Evolutionary conservation across 345 rosid genomes (phyloP).

Genomic region (Microthlaspi erraticum): DNA sequence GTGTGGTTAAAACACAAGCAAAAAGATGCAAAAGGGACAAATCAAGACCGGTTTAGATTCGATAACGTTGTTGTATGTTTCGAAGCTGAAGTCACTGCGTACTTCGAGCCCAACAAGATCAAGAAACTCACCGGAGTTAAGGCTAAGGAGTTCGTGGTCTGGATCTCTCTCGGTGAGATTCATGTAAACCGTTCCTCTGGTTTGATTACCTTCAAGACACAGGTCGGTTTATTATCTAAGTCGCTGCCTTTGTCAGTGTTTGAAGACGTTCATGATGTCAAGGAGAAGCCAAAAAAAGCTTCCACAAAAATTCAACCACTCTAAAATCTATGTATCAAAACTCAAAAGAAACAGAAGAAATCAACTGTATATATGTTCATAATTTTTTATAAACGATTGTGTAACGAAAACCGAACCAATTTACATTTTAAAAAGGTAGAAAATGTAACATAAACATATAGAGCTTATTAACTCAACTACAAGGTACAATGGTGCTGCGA

Average conservation of each 20-base stretch:
- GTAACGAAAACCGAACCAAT: background rate
- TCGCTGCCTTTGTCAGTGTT: conserved; percentile 59
- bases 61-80: conserved; percentile 56
- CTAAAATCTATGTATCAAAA: conserved; percentile 23
- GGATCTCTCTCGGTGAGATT: conserved; percentile 65
- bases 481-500: conserved; percentile 68
- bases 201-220: conserved; percentile 70
- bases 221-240: conserved; percentile 57
- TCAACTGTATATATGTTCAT: background rate
- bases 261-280: conserved; percentile 31
- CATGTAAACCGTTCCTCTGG: conserved; percentile 43
- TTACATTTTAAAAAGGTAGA: background rate
- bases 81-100: conserved; percentile 67
- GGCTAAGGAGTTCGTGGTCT: conserved; percentile 72
- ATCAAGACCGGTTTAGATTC: conserved; percentile 42
- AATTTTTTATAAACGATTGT: no score
- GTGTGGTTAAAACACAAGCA: conserved; percentile 73
- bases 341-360: background rate
- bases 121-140: conserved; percentile 72
- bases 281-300: conserved; percentile 29
- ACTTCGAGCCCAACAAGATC: conserved; percentile 61
- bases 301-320: conserved; percentile 1
- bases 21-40: conserved; percentile 16
- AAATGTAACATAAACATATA: conserved; percentile 23
- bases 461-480: conserved; percentile 44